phyloP scores from a whole-genome alignment of 106 monocot species.

The Dendrobium catenatum region DNA sequence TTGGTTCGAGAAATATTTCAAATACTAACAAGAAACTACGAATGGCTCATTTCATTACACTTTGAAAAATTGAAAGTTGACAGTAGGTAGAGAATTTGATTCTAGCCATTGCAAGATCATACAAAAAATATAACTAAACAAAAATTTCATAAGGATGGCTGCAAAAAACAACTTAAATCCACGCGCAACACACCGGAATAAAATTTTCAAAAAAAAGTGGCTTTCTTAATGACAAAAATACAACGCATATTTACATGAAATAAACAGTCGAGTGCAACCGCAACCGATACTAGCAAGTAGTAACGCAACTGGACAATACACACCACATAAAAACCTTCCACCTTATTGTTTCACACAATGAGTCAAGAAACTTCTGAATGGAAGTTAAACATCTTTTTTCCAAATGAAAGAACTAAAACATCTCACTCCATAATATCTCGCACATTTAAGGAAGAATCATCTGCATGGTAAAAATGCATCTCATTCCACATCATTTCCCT shows the following conservation, averaged over 20 bases:
- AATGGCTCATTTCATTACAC: not conserved
- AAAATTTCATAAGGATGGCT: not conserved
- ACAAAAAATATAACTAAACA: not conserved
- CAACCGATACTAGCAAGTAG: not conserved
- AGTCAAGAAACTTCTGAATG: too few relatives aligned
- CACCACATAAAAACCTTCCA: not conserved
- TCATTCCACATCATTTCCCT: constrained; percentile 69
- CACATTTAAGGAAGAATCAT: constrained; percentile 13
- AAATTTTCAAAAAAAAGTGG: not conserved
- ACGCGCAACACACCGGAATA: not conserved
- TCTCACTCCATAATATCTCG: not conserved
- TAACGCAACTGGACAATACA: not conserved
- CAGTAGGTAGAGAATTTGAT: too few relatives aligned
- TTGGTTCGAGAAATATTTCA: not conserved
- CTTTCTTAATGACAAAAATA: not conserved
- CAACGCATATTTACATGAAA: not conserved
- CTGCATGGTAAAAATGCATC: constrained; percentile 60
- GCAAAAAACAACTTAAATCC: not conserved
- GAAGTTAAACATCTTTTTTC: not conserved
- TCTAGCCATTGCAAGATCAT: not conserved
- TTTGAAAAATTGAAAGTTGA: not conserved
- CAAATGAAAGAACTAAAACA: not conserved
- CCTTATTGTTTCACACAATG: not conserved
- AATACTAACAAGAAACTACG: not conserved
- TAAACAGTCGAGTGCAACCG: not conserved